phyloP scores from a whole-genome alignment of 257 asterid genomes.

The Nemophila menziesii region DNA sequence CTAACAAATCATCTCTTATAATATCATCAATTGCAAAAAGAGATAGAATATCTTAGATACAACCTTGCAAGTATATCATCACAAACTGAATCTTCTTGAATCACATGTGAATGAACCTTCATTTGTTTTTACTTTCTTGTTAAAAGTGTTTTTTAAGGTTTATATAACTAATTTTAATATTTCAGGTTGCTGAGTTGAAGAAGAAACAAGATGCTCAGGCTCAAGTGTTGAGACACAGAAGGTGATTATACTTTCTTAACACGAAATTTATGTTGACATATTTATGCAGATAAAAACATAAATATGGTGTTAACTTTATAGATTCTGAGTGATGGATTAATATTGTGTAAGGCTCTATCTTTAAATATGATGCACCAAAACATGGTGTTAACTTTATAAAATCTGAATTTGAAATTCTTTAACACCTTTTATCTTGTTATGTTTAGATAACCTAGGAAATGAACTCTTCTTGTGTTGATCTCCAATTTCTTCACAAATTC shows the following conservation, averaged over 20 bases:
- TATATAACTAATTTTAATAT: constrained; percentile 14
- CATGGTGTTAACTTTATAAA: too few relatives aligned
- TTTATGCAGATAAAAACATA: too few relatives aligned
- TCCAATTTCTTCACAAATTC: too few relatives aligned
- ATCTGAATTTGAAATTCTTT: too few relatives aligned
- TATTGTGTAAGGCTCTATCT: too few relatives aligned
- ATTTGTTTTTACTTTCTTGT: constrained; percentile 1
- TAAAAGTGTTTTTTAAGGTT: constrained; percentile 1
- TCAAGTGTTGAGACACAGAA: constrained; percentile 73
- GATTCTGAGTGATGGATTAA: too few relatives aligned
- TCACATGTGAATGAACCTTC: constrained; percentile 43
- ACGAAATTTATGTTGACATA: too few relatives aligned
- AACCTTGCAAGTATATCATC: constrained; percentile 71
- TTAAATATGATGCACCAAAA: too few relatives aligned
- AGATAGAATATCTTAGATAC: constrained; percentile 69
- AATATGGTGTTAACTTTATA: too few relatives aligned
- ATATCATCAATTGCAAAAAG: constrained; percentile 41
- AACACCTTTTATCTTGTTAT: too few relatives aligned
- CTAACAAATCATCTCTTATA: constrained; percentile 6
- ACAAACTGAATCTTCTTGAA: constrained; percentile 85
- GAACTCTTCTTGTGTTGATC: too few relatives aligned
- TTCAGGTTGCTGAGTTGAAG: constrained; percentile 82
- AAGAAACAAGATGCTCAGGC: constrained; percentile 98
- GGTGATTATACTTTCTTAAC: constrained; percentile 36
- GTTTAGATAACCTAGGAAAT: too few relatives aligned